Conservation (phyloP, 2,329 filamentous ascomycete species). For the Dothideomycetes sp. region DNA sequence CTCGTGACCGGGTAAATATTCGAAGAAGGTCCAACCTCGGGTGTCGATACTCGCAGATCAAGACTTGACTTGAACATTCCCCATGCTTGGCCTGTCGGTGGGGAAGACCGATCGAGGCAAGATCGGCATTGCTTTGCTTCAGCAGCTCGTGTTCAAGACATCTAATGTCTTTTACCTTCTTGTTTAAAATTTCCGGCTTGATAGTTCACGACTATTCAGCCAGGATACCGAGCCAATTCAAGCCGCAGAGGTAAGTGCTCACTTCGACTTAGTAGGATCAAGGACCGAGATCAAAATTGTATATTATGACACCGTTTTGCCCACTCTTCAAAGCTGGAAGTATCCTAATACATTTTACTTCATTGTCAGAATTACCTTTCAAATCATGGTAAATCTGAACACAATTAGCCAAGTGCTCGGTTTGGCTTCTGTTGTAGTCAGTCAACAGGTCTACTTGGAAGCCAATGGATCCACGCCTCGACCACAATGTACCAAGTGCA, state of each 20-base stretch:
- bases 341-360: no score
- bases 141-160: not conserved
- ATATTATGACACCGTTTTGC: no score
- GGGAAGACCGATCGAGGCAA: not conserved
- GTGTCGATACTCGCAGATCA: no score
- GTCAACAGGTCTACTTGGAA: conserved; percentile 30
- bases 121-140: not conserved
- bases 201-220: not conserved
- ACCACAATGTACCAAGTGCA: conserved; percentile 23
- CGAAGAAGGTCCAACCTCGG: no score
- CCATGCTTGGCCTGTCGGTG: not conserved
- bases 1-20: no score
- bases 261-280: no score
- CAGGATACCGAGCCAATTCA: not conserved
- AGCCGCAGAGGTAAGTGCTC: no score
- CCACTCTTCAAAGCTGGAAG: no score
- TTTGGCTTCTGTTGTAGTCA: not conserved
- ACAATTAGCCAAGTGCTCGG: not conserved
- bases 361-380: not conserved
- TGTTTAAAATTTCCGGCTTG: not conserved
- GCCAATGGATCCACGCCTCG: conserved; percentile 22
- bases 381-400: not conserved
- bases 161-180: not conserved
- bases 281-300: no score
- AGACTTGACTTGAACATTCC: not conserved